A percentile compares a stretch with the other conserved stretches of the same genome.
Conservation (phyloP, 2,329 filamentous ascomycete genomes). For the Fusarium sp. region DNA sequence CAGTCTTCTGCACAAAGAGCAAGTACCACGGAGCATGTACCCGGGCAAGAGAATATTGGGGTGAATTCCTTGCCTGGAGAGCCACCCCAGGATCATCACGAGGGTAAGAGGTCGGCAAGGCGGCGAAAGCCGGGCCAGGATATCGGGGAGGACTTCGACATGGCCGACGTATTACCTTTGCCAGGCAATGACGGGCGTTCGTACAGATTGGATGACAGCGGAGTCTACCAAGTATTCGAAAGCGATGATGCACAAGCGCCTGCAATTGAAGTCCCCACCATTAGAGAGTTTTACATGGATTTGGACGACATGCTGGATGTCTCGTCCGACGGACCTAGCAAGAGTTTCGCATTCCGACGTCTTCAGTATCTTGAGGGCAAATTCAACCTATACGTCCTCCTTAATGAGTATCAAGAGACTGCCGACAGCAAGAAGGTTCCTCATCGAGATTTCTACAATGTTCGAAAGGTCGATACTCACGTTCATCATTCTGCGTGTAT, state of each 20-base stretch:
- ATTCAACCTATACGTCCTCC: slow-evolving; percentile 91
- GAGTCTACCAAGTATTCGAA: slow-evolving; percentile 94
- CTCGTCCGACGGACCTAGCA: slow-evolving; percentile 95
- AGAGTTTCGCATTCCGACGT: slow-evolving; percentile 95
- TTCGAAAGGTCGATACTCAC: slow-evolving; percentile 98
- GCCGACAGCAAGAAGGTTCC: slow-evolving; percentile 98
- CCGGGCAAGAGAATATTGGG: slow-evolving; percentile 38
- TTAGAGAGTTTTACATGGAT: slow-evolving; percentile 96
- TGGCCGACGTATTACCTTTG: slow-evolving; percentile 81
- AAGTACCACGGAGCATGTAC: slow-evolving; percentile 31
- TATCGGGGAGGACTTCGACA: slow-evolving; percentile 91
- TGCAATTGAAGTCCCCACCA: slow-evolving; percentile 85
- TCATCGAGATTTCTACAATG: slow-evolving; percentile 99
- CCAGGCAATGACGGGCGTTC: slow-evolving; percentile 78
- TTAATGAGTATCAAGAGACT: slow-evolving; percentile 98
- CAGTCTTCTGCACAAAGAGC: slow-evolving; percentile 45
- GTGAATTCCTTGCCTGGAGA: slow-evolving; percentile 24
- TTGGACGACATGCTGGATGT: slow-evolving; percentile 86
- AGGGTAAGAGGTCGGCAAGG: slow-evolving; percentile 64
- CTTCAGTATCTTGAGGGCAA: slow-evolving; percentile 97
- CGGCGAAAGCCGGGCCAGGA: slow-evolving; percentile 88
- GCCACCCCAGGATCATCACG: slow-evolving; percentile 44
- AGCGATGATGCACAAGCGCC: slow-evolving; percentile 74
- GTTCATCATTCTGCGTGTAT: slow-evolving; percentile 99
- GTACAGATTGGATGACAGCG: slow-evolving; percentile 83